Percentiles rank a stretch among this genome's conserved stretches.
Evolutionary conservation across 345 rosid species (phyloP).

Genomic region (Eucalyptus shirleyi): DNA sequence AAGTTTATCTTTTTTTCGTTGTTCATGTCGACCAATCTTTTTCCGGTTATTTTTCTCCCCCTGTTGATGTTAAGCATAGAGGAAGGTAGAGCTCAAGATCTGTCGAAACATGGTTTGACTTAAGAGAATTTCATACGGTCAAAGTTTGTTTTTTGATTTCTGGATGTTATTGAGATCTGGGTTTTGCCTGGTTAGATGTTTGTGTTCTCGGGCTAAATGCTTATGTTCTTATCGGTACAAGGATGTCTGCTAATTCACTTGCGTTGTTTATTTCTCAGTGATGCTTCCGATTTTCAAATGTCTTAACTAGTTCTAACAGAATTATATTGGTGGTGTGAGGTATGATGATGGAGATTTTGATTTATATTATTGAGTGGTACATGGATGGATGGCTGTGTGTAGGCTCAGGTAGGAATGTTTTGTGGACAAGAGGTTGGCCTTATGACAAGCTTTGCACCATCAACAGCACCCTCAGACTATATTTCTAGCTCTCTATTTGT

Average conservation of each 20-base stretch:
- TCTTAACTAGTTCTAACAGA: background rate
- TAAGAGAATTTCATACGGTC: background rate
- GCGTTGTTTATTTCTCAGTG: background rate
- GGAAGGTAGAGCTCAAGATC: background rate
- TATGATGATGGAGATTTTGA: slow-evolving; percentile 1
- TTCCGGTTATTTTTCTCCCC: background rate
- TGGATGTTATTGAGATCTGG: background rate
- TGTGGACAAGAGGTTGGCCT: slow-evolving; percentile 88
- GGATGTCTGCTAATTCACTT: background rate
- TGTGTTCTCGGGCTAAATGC: background rate
- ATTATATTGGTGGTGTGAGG: background rate
- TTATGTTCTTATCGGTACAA: background rate
- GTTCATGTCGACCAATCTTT: background rate
- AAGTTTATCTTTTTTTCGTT: background rate
- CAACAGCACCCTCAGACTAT: slow-evolving; percentile 52
- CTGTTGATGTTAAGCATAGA: background rate
- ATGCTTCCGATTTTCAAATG: background rate
- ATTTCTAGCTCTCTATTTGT: slow-evolving; percentile 21
- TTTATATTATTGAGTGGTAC: slow-evolving; percentile 44
- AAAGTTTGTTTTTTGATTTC: background rate
- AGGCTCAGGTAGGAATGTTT: slow-evolving; percentile 97
- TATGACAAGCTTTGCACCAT: slow-evolving; percentile 67
- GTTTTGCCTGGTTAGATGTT: background rate
- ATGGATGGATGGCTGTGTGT: slow-evolving; percentile 77
- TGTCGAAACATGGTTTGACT: background rate